phyloP scores from a whole-genome alignment of 2,329 filamentous ascomycete species.

The Berkeleyomyces basicola region DNA sequence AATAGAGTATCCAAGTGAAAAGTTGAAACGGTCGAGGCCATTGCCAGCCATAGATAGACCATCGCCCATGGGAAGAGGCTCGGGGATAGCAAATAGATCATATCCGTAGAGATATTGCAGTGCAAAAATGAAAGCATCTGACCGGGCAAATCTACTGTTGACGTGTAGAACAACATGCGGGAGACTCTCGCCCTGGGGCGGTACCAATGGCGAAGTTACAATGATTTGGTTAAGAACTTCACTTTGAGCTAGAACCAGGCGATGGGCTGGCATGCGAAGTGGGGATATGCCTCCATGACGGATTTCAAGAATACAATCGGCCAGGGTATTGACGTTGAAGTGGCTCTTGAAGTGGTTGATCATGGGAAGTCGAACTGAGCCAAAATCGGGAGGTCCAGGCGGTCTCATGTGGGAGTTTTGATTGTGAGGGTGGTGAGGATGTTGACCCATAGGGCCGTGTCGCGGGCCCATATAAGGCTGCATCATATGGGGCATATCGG shows the following conservation, averaged over 20 bases:
- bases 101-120: slow-evolving; percentile 41
- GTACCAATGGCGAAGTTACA: slow-evolving; percentile 20
- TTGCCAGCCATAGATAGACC: slow-evolving; percentile 24
- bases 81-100: slow-evolving; percentile 28
- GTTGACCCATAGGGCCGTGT: slow-evolving; percentile 19
- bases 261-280: slow-evolving; percentile 35
- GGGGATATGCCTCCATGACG: slow-evolving; percentile 22
- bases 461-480: slow-evolving; percentile 19
- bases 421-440: slow-evolving; percentile 15
- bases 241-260: slow-evolving; percentile 38
- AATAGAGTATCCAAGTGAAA: slow-evolving; percentile 48
- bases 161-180: slow-evolving; percentile 30
- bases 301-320: slow-evolving; percentile 28
- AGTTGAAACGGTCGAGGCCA: slow-evolving; percentile 30
- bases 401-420: slow-evolving; percentile 16
- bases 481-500: slow-evolving; percentile 22
- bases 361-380: slow-evolving; percentile 29
- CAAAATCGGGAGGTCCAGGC: slow-evolving; percentile 28
- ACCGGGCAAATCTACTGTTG: slow-evolving; percentile 35
- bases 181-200: slow-evolving; percentile 13
- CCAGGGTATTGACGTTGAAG: slow-evolving; percentile 23
- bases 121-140: slow-evolving; percentile 39
- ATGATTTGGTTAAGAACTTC: slow-evolving; percentile 19
- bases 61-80: slow-evolving; percentile 18
- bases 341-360: slow-evolving; percentile 20